A percentile compares a stretch with the other conserved stretches of the same genome.
phyloP scores from a whole-genome alignment of 73 alveolate genomes.

The Uronychia binucleata region DNA sequence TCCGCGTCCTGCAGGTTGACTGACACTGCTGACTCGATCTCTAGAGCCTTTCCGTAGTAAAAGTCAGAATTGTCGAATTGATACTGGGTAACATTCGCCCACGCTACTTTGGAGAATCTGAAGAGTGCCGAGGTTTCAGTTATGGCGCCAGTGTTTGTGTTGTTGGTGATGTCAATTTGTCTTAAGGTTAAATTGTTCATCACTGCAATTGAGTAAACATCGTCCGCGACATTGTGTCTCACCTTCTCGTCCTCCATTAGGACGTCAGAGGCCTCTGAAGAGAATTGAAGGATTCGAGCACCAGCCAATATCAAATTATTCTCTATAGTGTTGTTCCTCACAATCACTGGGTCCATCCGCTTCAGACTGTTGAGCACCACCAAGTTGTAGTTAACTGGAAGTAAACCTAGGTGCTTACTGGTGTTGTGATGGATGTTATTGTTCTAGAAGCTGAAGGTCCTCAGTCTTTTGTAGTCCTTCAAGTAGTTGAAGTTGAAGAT shows the following conservation, averaged over 20 bases:
- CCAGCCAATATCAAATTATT: neutral
- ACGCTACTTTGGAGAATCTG: constrained; percentile 17
- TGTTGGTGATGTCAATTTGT: constrained; percentile 9
- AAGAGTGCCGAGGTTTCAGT: constrained; percentile 48
- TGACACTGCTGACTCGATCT: constrained; percentile 21
- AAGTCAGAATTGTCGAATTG: constrained; percentile 9
- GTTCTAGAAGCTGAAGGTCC: constrained; percentile 11
- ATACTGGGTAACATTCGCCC: constrained; percentile 9
- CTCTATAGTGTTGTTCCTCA: neutral
- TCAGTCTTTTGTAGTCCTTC: constrained; percentile 36
- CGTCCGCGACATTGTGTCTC: constrained; percentile 11
- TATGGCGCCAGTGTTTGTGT: constrained; percentile 34
- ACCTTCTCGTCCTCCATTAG: constrained; percentile 28
- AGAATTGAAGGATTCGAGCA: constrained; percentile 19
- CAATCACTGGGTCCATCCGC: neutral
- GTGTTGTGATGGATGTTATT: neutral
- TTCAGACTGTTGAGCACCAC: neutral
- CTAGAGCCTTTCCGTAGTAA: constrained; percentile 50
- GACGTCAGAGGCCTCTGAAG: constrained; percentile 16
- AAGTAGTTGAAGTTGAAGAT: constrained; percentile 35
- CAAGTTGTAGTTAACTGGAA: constrained; percentile 25
- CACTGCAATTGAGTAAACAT: constrained; percentile 45
- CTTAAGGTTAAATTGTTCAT: constrained; percentile 1
- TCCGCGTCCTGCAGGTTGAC: constrained; percentile 6
- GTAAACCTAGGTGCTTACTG: neutral